Conservation (phyloP, 2,329 filamentous ascomycete species). For the Talaromyces sp. region DNA sequence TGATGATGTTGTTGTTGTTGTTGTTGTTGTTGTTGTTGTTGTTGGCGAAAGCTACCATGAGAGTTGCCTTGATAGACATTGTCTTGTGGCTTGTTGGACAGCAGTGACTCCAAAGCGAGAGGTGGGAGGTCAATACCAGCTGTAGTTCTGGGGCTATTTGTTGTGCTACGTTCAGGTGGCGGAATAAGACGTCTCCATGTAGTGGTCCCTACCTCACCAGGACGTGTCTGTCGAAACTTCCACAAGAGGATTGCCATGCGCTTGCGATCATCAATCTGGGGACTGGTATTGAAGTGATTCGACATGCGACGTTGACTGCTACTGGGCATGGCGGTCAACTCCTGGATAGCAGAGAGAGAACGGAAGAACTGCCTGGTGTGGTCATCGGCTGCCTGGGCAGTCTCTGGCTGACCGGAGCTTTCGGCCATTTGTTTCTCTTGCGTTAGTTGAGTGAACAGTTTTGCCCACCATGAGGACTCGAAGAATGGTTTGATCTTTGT, state of each 20-base stretch:
- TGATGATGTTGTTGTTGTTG: not conserved
- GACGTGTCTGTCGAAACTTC: conserved; percentile 46
- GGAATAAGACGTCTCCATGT: conserved; percentile 45
- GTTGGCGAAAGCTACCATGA: conserved; percentile 30
- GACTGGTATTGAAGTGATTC: conserved; percentile 26
- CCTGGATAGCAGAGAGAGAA: conserved; percentile 45
- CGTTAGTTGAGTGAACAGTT: conserved; percentile 41
- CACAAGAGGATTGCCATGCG: conserved; percentile 46
- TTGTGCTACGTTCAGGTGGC: conserved; percentile 34
- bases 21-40: conserved; percentile 3
- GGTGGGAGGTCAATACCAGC: conserved; percentile 35
- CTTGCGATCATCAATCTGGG: conserved; percentile 29
- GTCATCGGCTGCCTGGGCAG: conserved; percentile 33
- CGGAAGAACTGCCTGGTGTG: conserved; percentile 37
- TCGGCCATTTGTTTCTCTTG: conserved; percentile 40
- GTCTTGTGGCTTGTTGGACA: conserved; percentile 32
- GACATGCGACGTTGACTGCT: conserved; percentile 27
- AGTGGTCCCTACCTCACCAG: conserved; percentile 41
- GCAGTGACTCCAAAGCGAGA: conserved; percentile 36
- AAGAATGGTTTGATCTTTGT: conserved; percentile 44
- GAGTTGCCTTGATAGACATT: conserved; percentile 30
- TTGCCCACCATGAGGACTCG: conserved; percentile 47
- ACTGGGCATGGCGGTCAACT: conserved; percentile 38
- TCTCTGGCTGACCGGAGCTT: conserved; percentile 31
- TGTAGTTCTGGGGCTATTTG: conserved; percentile 36